Evolutionary conservation across 2,329 filamentous ascomycete species (phyloP), one percentile per base, ranked within the genome.

Genomic region (Pestalotiopsis fici): DNA sequence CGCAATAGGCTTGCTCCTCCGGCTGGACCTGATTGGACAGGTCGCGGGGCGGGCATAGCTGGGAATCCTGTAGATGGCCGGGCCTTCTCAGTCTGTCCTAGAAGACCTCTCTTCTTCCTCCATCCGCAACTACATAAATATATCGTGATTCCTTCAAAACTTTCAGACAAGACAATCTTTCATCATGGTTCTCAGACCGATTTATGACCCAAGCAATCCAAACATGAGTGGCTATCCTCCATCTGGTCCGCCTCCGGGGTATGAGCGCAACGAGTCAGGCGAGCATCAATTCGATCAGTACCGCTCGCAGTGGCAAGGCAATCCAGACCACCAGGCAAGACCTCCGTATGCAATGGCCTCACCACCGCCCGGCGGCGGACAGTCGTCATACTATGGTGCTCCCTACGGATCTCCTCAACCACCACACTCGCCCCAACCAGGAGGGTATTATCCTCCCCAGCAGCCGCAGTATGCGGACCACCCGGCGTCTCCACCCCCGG

Each of bases 381-480:
- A 57, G 18, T 31, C 57, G 18, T 31, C 57, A 2, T 39, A 59
- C 25, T 59, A 60, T 2, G 57, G 57, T 47, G 11, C 31, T 0
- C 47, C 47, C 7, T 43, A 55, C 21, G 62, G 62, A 35, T 43
- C 62, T 15, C 62, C 62, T 23, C 62, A 23, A 57, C 23, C 50
- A 9, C 37, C 27, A 12, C 28, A 54, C 50, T 50, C 43, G 43
- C 43, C 43, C 18, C 11, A 37, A 11, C 21, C 59, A 4, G 35
- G 39, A 4, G 35, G 39, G 4, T 65, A 65, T 31, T 27, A 47
- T 4, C 63, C 50, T 31, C 62, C 43, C 5, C 63, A 54, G 27
- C 63, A 65, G 35, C 63, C 63, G n/a, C 63, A 65, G 50, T 65
- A 65, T 39, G 28, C 63, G 28, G 54, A 21, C 15, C 18, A 18